Evolutionary conservation across 441 rosid species (phyloP), one percentile per base, ranked within the genome.

Genomic region (Arabidopsis hybrid): DNA sequence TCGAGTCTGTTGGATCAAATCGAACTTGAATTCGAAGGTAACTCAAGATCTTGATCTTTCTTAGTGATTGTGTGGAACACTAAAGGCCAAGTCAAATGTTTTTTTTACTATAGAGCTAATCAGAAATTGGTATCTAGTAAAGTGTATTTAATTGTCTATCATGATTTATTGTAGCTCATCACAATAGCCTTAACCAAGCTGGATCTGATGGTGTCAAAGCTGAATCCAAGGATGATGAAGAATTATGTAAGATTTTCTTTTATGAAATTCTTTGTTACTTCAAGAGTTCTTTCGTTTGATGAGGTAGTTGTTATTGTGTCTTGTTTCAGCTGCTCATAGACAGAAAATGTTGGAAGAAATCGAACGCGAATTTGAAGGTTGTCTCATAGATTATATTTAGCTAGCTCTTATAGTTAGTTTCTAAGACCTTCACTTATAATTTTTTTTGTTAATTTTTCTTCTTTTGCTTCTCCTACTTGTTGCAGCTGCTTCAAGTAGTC

Each of bases 1-100:
- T 75, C 58, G 1, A 69, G 17, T 38, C 36, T 47, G 6, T 31
- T 57, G 71, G 71, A 76, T 46, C 66, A 76, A 62, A 56, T 76
- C 16, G 79, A 76, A 13, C 74, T 55, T 34, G 79, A 75, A 46
- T 62, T 68, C 1, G 65, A 75, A 69, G 79, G 79, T 75, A 35
- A 8, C 52, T 61, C 21, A 32, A 51, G 69, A 68, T 75, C 64
- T 74, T 74, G 32, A 32, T 42, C 62, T 67, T 6, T 40, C 8
- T 51, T 32, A 45, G 42, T 42, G 42, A 60, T 32, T 67, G 42
- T 67, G 13, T 52, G 32, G 29, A 61, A 38, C 14, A 17, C 32
- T 29, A 31, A 70, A 51, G n/a, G 11, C 31, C 34, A n/a, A 13
- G 4, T 10, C 9, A 39, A 36, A 36, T 36, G 8, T 2, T 36